Evolutionary conservation across 2,329 filamentous ascomycete species (phyloP).

Genomic region (Myriosclerotinia duriaeana): DNA sequence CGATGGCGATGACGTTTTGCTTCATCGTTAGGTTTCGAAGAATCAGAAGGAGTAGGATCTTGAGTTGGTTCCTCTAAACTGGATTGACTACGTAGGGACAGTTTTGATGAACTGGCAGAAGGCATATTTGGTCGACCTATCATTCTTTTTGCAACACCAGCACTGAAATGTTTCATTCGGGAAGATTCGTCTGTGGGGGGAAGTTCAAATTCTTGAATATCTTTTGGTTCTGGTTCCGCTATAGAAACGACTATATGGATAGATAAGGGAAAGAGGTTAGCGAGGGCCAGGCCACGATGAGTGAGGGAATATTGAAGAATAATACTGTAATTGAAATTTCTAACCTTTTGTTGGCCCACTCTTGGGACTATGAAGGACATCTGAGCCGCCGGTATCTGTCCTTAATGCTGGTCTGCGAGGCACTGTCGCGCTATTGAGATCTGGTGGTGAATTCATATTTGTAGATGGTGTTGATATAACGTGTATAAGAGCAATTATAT

Average conservation of each 20-base stretch:
- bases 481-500: background rate
- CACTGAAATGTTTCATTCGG: conserved; percentile 35
- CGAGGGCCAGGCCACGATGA: background rate
- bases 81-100: conserved; percentile 32
- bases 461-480: background rate
- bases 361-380: conserved; percentile 31
- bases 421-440: conserved; percentile 4
- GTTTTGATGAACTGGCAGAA: conserved; percentile 31
- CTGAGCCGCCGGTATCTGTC: background rate
- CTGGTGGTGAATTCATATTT: conserved; percentile 17
- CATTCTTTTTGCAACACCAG: conserved; percentile 33
- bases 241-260: conserved; percentile 37
- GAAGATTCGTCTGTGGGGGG: conserved; percentile 30
- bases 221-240: conserved; percentile 34
- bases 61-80: conserved; percentile 34
- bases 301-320: conserved; percentile 7
- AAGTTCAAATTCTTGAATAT: conserved; percentile 25
- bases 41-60: conserved; percentile 21
- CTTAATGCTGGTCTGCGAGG: conserved; percentile 23
- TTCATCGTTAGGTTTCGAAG: conserved; percentile 23
- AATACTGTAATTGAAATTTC: conserved; percentile 16
- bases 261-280: conserved; percentile 6
- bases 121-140: conserved; percentile 33
- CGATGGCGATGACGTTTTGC: conserved; percentile 38
- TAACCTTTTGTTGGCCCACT: conserved; percentile 37